Evolutionary conservation across 257 asterid species (phyloP).

Genomic region (Prunella vulgaris): DNA sequence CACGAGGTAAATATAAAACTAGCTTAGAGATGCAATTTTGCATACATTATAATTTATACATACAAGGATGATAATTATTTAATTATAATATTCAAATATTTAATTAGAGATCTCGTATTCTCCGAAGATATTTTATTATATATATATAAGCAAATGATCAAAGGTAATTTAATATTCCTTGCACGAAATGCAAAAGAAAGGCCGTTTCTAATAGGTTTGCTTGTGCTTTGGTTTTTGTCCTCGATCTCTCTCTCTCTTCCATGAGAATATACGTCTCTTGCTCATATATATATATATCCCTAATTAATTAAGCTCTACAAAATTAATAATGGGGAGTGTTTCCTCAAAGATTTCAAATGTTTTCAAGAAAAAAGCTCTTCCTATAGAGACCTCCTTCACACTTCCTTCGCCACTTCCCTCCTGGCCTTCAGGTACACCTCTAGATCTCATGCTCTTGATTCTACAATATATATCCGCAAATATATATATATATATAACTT

Average conservation of each 20-base stretch:
- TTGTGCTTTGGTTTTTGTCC: conserved; percentile 22
- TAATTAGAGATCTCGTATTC: too few relatives aligned
- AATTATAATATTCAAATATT: too few relatives aligned
- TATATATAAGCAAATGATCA: not conserved
- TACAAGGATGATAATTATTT: too few relatives aligned
- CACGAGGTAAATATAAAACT: not conserved
- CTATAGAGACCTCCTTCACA: conserved; percentile 44
- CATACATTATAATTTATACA: too few relatives aligned
- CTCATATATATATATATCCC: not conserved
- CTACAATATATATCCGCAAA: too few relatives aligned
- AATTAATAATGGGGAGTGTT: conserved; percentile 38
- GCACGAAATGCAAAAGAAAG: conserved; percentile 27
- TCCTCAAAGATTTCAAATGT: conserved; percentile 8
- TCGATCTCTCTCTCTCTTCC: not conserved
- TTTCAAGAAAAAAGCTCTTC: conserved; percentile 34
- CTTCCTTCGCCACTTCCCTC: conserved; percentile 67
- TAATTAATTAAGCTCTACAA: too few relatives aligned
- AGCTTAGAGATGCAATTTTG: not conserved
- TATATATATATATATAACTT: too few relatives aligned
- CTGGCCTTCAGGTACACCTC: conserved; percentile 66
- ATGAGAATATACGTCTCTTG: not conserved
- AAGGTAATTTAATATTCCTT: conserved; percentile 24
- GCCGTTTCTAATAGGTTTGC: conserved; percentile 24
- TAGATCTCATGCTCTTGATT: too few relatives aligned
- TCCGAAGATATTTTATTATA: too few relatives aligned